phyloP scores from a whole-genome alignment of 495 filamentous ascomycete species.

The Letharia columbiana region DNA sequence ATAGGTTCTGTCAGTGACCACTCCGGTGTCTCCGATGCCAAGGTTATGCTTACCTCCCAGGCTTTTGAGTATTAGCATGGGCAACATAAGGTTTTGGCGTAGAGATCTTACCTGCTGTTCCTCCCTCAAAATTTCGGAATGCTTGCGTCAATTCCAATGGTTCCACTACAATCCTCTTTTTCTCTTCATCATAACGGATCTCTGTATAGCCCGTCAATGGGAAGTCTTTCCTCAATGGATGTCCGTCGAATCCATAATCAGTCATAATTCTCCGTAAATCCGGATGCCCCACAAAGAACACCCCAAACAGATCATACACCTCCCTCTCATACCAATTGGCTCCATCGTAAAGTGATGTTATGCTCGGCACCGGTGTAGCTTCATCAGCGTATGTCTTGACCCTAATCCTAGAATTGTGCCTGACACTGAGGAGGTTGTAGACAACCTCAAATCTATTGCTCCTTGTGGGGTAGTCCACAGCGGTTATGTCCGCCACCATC shows the following conservation, averaged over 20 bases:
- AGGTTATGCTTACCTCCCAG: not conserved
- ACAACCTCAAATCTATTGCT: constrained; percentile 96
- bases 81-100: not conserved
- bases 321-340: constrained; percentile 99
- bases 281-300: constrained; percentile 92
- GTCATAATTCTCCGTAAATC: constrained; percentile 98
- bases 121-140: constrained; percentile 97
- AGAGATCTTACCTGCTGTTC: constrained; percentile 35
- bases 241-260: constrained; percentile 98
- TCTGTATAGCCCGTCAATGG: constrained; percentile 98
- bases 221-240: constrained; percentile 96
- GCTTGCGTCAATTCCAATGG: constrained; percentile 95
- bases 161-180: constrained; percentile 98
- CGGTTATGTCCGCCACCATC: constrained; percentile 82
- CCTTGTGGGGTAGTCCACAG: constrained; percentile 89
- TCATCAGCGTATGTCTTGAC: constrained; percentile 99
- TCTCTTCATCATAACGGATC: constrained; percentile 96
- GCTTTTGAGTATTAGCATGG: constrained; percentile 12
- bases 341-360: constrained; percentile 79
- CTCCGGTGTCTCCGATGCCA: not conserved
- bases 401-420: constrained; percentile 91
- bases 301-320: constrained; percentile 94
- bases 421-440: constrained; percentile 92
- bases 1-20: constrained; percentile 24
- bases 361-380: constrained; percentile 84